A percentile compares a stretch with the other conserved stretches of the same genome.
Evolutionary conservation across 345 rosid genomes (phyloP).

Genomic region (Trapa bicornis): DNA sequence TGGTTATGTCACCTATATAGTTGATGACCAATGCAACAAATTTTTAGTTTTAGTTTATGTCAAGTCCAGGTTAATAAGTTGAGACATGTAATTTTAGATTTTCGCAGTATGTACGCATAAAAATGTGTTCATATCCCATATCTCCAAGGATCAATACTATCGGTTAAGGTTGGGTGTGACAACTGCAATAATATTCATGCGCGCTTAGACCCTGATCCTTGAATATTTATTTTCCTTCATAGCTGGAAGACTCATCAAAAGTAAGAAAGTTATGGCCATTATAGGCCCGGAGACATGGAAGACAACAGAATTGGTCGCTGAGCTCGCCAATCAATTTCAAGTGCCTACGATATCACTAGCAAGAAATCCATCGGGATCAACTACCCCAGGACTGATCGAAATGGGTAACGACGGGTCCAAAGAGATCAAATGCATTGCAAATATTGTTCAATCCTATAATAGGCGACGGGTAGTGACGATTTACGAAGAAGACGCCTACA

Average conservation of each 20-base stretch:
- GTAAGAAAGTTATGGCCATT: conserved; percentile 23
- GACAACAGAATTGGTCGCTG: conserved; percentile 32
- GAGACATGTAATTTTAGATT: too few relatives aligned
- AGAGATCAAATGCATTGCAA: conserved; percentile 32
- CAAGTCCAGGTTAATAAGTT: too few relatives aligned
- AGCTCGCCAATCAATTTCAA: conserved; percentile 18
- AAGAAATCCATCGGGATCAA: conserved; percentile 7
- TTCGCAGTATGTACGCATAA: too few relatives aligned
- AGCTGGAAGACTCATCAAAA: conserved; percentile 29
- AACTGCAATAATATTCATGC: too few relatives aligned
- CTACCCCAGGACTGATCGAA: conserved; percentile 11
- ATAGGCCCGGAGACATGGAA: conserved; percentile 40
- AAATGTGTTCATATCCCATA: too few relatives aligned
- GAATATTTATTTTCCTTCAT: conserved; percentile 1
- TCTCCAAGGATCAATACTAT: too few relatives aligned
- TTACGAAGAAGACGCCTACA: conserved; percentile 33
- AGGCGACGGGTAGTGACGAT: conserved; percentile 29
- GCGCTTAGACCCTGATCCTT: neutral
- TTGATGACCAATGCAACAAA: too few relatives aligned
- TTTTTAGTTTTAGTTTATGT: too few relatives aligned
- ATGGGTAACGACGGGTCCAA: conserved; percentile 21
- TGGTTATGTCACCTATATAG: too few relatives aligned
- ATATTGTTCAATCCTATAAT: conserved; percentile 15
- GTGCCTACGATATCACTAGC: conserved; percentile 35
- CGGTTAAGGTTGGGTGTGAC: too few relatives aligned